Percentiles rank a stretch among this genome's conserved stretches.
phyloP scores from a whole-genome alignment of 164 flowering plant genomes.

The Magnolia officinalis region DNA sequence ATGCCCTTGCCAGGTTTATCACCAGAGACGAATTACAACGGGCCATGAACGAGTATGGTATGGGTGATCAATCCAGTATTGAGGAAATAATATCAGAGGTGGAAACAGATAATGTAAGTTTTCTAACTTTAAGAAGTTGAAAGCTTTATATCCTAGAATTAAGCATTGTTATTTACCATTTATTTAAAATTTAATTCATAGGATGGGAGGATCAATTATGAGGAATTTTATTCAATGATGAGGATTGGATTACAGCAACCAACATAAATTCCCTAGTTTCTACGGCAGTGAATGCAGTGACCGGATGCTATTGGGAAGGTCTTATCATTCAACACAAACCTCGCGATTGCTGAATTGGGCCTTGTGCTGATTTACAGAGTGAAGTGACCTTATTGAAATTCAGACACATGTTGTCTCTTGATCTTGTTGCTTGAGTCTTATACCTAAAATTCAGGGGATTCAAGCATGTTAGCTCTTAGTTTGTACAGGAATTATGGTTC shows the following conservation, averaged over 20 bases:
- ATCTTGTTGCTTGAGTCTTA: no score
- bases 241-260: constrained; percentile 36
- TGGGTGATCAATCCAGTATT: constrained; percentile 64
- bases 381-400: no score
- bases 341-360: no score
- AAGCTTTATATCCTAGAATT: not conserved
- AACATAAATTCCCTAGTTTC: not conserved
- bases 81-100: constrained; percentile 75
- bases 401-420: no score
- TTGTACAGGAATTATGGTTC: no score
- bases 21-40: constrained; percentile 69
- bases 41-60: constrained; percentile 70
- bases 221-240: constrained; percentile 64
- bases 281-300: not conserved
- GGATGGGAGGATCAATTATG: constrained; percentile 73
- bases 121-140: not conserved
- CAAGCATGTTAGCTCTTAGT: no score
- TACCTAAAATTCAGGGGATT: no score
- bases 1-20: constrained; percentile 42
- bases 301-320: no score
- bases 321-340: no score
- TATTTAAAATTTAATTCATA: constrained; percentile 17
- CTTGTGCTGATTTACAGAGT: no score
- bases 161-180: not conserved
- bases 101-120: constrained; percentile 74